Conservation (phyloP, 2,329 filamentous ascomycete species). For the Thelonectria rubi region DNA sequence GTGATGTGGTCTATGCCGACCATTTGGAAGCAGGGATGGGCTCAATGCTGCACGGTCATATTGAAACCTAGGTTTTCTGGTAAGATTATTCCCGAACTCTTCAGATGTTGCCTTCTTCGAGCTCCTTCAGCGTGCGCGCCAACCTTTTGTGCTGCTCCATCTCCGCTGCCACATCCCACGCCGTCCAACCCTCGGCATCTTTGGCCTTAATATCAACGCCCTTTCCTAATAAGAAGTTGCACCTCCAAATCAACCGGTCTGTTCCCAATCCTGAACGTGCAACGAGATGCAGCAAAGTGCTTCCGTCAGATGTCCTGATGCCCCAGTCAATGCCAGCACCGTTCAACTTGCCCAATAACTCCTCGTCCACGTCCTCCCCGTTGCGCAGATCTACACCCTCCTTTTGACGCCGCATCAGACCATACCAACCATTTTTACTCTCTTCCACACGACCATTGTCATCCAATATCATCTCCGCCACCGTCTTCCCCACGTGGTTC, state of each 20-base stretch:
- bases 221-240: neutral
- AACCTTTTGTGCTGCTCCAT: neutral
- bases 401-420: neutral
- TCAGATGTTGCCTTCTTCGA: too few species aligned
- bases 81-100: too few species aligned
- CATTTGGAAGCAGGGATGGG: too few species aligned
- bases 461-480: conserved; percentile 10
- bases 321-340: neutral
- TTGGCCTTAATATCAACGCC: neutral
- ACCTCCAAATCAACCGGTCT: neutral
- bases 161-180: neutral
- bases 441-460: conserved; percentile 5
- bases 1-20: too few species aligned
- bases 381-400: neutral
- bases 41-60: too few species aligned
- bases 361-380: neutral
- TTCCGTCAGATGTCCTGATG: neutral
- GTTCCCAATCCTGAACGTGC: neutral
- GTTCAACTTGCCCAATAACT: neutral
- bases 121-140: too few species aligned
- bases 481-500: conserved; percentile 1
- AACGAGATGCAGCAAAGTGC: conserved; percentile 2
- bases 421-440: neutral
- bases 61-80: too few species aligned
- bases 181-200: neutral